Base-by-base conservation (phyloP, 2,329 filamentous ascomycete genomes). In the Cytospora paraplurivora region DNA sequence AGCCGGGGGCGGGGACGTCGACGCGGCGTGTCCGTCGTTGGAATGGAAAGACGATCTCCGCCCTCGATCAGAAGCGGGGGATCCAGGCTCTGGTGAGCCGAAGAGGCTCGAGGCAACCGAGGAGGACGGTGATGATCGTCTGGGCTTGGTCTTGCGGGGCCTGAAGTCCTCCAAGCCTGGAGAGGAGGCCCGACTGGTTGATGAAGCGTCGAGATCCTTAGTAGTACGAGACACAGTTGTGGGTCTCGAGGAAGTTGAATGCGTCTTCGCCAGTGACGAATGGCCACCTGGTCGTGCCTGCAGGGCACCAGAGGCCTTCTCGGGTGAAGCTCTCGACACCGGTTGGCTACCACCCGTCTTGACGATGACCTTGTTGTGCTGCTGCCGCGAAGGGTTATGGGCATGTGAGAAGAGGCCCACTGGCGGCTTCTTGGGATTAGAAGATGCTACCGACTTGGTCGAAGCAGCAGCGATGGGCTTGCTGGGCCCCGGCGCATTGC, bases 21-120 rank as follows among this genome's bases (percentile, higher is more conserved):
- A 41, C n/a, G 53, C 21, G 3, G 47, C 53, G 6, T 65, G 66
- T 41, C 70, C 56, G 72, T 63, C 8, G 67, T 63, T 8, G 67
- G 56, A 44, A 54, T 62, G 8, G 63, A 44, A 38, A 53, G 59
- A 55, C 5, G 59, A 61, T 7, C 59, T 38, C n/a, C 59, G 38
- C 32, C 41, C 37, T 27, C 27, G 27, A 13, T 53, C 32, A 13
- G 41, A 19, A 15, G 27, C 59, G 0, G 51, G 8, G 38, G 34
- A 21, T 34, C 37, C 59, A 17, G 59, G 41, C 59, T 55, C 59
- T 2, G 59, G 52, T 33, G 59, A 55, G 13, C 52, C 52, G 17
- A 50, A 50, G 7, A 61, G 5, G 32, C 33, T 47, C 13, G 59
- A 50, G 38, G 52, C 49, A 13, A 37, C 38, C 35, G 59, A 61